Base-by-base conservation (phyloP, 208 protist genomes). In the Angomonas ambiguus region DNA sequence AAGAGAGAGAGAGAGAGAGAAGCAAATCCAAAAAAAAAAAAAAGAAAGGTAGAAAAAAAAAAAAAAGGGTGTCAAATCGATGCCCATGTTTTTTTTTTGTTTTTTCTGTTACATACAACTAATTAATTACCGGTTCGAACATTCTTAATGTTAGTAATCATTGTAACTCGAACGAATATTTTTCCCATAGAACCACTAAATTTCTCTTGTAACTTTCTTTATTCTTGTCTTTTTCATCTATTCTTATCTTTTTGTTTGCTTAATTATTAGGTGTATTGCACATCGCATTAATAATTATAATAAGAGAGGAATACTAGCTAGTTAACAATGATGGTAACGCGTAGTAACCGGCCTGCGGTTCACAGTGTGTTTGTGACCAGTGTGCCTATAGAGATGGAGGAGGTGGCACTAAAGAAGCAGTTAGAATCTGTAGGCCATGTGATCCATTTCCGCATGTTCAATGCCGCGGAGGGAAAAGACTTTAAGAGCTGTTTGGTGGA, bases 401-500 rank as follows among this genome's bases (percentile, higher is more conserved):
- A 78, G 35, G 62, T 51, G 1, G 60, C 67, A 20, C 66, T 95
- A n/a, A 84, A 85, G n/a, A 80, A 85, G 33, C 86, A 88, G 62
- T 95, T 95, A 71, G 83, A 91, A 63, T 83, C 80, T 41, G 78
- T 92, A n/a, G 90, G 90, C 42, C 87, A 90, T 76, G 72, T 89
- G 22, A 76, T 91, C 1, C 79, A 82, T 67, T 92, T 93, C 55
- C 79, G 68, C 57, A 69, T 92, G 41, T 72, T 85, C 48, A 77
- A 74, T 28, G 84, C 84, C 1, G 60, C 69, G 2, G 77, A 77
- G 10, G 90, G 87, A 33, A 85, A 82, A 61, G 85, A 93, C 57
- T 90, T 87, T 31, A 80, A 83, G 33, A 83, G 83, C 66, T 87
- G 90, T 41, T 74, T 93, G 31, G 87, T 80, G 18, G 85, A 89